A percentile compares a stretch with the other conserved stretches of the same genome.
Conservation (phyloP, 768 basidiomycete genomes). For the Aureoboletus auriporus region DNA sequence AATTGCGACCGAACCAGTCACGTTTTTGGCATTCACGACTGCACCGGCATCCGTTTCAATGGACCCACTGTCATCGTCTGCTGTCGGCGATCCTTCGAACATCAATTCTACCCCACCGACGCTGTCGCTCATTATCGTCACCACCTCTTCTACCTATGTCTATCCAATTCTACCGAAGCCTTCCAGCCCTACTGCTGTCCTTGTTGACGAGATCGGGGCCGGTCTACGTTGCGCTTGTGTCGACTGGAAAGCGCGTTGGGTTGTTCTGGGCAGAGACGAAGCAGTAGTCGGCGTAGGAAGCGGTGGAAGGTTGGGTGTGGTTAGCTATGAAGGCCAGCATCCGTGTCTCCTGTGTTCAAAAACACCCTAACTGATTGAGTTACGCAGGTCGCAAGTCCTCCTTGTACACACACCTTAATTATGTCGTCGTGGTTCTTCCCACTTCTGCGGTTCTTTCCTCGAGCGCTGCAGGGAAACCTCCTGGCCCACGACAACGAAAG, state of each 20-base stretch:
- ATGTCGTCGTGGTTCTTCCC: slow-evolving; percentile 87
- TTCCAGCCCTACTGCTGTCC: slow-evolving; percentile 58
- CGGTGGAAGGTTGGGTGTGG: slow-evolving; percentile 80
- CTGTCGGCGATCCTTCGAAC: slow-evolving; percentile 17
- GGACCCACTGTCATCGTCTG: slow-evolving; percentile 16
- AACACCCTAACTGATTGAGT: neutral
- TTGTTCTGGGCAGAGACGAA: slow-evolving; percentile 87
- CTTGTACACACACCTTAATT: slow-evolving; percentile 74
- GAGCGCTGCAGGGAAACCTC: slow-evolving; percentile 55
- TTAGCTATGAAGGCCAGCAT: slow-evolving; percentile 82
- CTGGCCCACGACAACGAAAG: slow-evolving; percentile 21
- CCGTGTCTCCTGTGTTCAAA: neutral
- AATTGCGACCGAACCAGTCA: slow-evolving; percentile 82
- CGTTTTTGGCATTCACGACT: slow-evolving; percentile 81
- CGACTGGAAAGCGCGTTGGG: slow-evolving; percentile 66
- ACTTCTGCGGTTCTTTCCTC: slow-evolving; percentile 47
- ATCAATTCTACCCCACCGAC: slow-evolving; percentile 24
- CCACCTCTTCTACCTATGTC: slow-evolving; percentile 74
- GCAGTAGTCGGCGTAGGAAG: slow-evolving; percentile 84
- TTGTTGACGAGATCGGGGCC: slow-evolving; percentile 84
- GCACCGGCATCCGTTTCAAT: slow-evolving; percentile 19
- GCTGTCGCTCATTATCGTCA: slow-evolving; percentile 79
- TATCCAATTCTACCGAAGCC: slow-evolving; percentile 73
- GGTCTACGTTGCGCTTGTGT: slow-evolving; percentile 81
- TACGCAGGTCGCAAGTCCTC: slow-evolving; percentile 51